These are phyloP conservation scores for Penicillium herquei DNA, from an alignment of 495 filamentous ascomycete species.

Conservation along the genomic window DNA sequence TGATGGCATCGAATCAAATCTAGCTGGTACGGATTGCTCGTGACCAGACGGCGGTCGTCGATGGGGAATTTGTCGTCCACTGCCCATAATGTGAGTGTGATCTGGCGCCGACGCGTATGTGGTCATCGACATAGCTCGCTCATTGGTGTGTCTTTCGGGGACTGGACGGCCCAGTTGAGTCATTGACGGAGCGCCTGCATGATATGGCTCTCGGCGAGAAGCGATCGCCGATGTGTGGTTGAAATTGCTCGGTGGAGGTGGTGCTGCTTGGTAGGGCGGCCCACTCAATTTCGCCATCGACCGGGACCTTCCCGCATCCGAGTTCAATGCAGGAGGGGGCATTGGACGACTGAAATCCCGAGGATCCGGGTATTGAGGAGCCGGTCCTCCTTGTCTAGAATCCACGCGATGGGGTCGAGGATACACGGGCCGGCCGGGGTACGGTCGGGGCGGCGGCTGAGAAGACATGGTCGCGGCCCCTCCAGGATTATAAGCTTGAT, in stretches of 20 bases:
- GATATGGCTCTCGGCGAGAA: conserved; percentile 75
- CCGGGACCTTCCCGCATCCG: conserved; percentile 69
- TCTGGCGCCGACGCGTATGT: conserved; percentile 78
- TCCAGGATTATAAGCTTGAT: conserved; percentile 38
- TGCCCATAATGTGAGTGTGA: conserved; percentile 76
- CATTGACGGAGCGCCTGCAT: conserved; percentile 54
- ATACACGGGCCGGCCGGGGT: conserved; percentile 56
- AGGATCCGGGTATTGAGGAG: conserved; percentile 51
- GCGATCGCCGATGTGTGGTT: conserved; percentile 66
- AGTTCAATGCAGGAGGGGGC: conserved; percentile 70
- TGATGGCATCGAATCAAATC: conserved; percentile 27
- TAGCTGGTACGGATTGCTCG: conserved; percentile 20
- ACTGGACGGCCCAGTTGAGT: conserved; percentile 90
- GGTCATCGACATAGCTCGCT: conserved; percentile 93
- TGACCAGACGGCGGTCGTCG: conserved; percentile 57
- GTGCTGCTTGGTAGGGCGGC: conserved; percentile 46
- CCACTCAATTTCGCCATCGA: conserved; percentile 79
- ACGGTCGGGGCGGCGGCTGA: conserved; percentile 64
- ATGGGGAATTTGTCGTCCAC: conserved; percentile 80
- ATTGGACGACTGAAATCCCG: conserved; percentile 49
- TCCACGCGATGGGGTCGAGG: conserved; percentile 68
- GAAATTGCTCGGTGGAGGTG: conserved; percentile 58
- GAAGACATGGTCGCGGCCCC: conserved; percentile 58
- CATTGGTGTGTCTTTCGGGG: conserved; percentile 80
- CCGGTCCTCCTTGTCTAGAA: conserved; percentile 60